Percentiles rank a stretch among this genome's conserved stretches.
These are phyloP conservation scores for Saccharomyces pastorianus DNA, from an alignment of 1,139 yeast genomes.

Conservation along the genomic window DNA sequence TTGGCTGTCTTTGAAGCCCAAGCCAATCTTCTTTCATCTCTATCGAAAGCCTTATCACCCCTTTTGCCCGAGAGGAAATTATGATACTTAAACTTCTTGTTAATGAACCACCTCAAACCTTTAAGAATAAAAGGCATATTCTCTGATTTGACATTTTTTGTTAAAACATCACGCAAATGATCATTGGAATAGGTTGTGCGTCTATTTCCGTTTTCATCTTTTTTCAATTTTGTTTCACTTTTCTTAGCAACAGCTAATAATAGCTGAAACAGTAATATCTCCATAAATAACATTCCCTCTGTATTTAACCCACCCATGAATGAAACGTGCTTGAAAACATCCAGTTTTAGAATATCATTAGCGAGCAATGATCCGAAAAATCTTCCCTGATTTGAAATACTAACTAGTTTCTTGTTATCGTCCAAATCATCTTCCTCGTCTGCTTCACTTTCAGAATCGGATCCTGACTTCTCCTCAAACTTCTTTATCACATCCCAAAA, in stretches of 20 bases:
- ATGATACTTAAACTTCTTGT: slow-evolving; percentile 44
- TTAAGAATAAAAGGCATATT: slow-evolving; percentile 50
- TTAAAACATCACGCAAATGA: slow-evolving; percentile 44
- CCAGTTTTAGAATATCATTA: slow-evolving; percentile 66
- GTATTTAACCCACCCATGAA: slow-evolving; percentile 65
- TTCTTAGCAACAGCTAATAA: slow-evolving; percentile 64
- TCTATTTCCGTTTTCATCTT: slow-evolving; percentile 29
- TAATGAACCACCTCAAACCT: slow-evolving; percentile 66
- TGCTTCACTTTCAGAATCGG: slow-evolving; percentile 35
- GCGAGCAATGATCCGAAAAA: slow-evolving; percentile 69
- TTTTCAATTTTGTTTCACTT: slow-evolving; percentile 49
- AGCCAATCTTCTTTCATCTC: slow-evolving; percentile 52
- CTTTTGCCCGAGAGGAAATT: slow-evolving; percentile 41
- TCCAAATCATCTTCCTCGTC: slow-evolving; percentile 30
- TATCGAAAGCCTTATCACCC: slow-evolving; percentile 31
- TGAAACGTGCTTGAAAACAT: slow-evolving; percentile 63
- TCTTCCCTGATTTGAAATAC: slow-evolving; percentile 65
- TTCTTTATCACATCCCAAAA: slow-evolving; percentile 85
- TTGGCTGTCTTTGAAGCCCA: slow-evolving; percentile 43
- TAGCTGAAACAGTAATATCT: slow-evolving; percentile 60
- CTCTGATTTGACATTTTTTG: slow-evolving; percentile 49
- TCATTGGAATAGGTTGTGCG: slow-evolving; percentile 46
- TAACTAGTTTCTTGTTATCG: slow-evolving; percentile 47
- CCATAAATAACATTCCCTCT: slow-evolving; percentile 63
- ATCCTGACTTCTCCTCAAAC: slow-evolving; percentile 45